These are phyloP conservation scores for Xylaria sp. DNA, from an alignment of 2,329 filamentous ascomycete species.

Conservation along the genomic window DNA sequence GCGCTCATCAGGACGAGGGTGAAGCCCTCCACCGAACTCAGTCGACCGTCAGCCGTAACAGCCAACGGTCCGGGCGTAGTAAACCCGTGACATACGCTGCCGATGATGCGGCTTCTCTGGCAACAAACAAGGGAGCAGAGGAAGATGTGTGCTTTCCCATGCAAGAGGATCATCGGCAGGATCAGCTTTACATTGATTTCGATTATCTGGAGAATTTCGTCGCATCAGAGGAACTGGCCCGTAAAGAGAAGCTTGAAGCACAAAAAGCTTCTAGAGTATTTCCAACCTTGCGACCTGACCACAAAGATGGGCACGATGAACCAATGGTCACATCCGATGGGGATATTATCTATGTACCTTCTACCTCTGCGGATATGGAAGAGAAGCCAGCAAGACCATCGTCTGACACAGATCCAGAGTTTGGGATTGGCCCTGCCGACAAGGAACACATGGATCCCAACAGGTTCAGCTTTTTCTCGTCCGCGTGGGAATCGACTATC, in stretches of 20 bases:
- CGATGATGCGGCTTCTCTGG: slow-evolving; percentile 65
- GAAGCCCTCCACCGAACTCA: slow-evolving; percentile 71
- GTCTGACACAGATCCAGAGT: slow-evolving; percentile 35
- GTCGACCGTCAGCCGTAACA: slow-evolving; percentile 71
- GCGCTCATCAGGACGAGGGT: slow-evolving; percentile 50
- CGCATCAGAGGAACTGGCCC: slow-evolving; percentile 60
- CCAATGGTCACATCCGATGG: slow-evolving; percentile 58
- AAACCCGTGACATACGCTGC: slow-evolving; percentile 62
- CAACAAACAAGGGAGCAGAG: slow-evolving; percentile 74
- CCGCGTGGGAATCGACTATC: slow-evolving; percentile 90
- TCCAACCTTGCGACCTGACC: slow-evolving; percentile 61
- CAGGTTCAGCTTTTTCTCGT: slow-evolving; percentile 96
- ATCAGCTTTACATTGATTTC: slow-evolving; percentile 85
- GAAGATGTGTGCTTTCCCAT: slow-evolving; percentile 89
- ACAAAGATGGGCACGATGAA: slow-evolving; percentile 34
- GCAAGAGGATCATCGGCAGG: slow-evolving; percentile 69
- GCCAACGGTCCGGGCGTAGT: slow-evolving; percentile 46
- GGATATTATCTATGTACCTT: slow-evolving; percentile 61
- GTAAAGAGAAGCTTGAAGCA: slow-evolving; percentile 56
- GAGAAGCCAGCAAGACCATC: slow-evolving; percentile 52
- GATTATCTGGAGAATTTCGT: slow-evolving; percentile 95
- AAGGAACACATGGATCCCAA: slow-evolving; percentile 66
- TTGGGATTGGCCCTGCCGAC: slow-evolving; percentile 34
- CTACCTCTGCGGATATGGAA: slow-evolving; percentile 49
- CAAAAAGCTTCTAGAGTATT: slow-evolving; percentile 60